phyloP scores from a whole-genome alignment of 352 stramenopile species.

The Phytophthora constricta region DNA sequence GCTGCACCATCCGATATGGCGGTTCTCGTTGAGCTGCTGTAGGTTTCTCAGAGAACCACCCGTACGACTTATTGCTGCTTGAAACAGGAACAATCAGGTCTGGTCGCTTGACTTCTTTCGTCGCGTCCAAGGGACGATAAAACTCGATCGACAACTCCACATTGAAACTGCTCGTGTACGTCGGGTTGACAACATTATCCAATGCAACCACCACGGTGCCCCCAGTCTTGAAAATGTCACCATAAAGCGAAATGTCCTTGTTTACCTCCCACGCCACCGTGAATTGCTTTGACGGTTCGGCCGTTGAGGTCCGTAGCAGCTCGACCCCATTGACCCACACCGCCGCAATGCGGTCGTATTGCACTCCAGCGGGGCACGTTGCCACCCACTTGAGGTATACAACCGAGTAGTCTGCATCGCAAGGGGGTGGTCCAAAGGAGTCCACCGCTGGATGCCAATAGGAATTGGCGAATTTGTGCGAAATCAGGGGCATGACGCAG shows the following conservation, averaged over 20 bases:
- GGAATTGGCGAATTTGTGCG: slow-evolving; percentile 63
- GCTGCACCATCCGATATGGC: slow-evolving; percentile 49
- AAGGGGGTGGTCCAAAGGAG: slow-evolving; percentile 48
- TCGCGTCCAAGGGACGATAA: slow-evolving; percentile 40
- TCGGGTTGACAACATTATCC: slow-evolving; percentile 68
- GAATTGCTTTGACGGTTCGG: slow-evolving; percentile 55
- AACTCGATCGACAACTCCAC: slow-evolving; percentile 66
- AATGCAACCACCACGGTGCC: slow-evolving; percentile 65
- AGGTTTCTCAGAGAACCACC: slow-evolving; percentile 73
- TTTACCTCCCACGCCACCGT: slow-evolving; percentile 63
- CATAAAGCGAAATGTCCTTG: slow-evolving; percentile 76
- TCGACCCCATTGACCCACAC: slow-evolving; percentile 80
- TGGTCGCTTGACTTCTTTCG: slow-evolving; percentile 29
- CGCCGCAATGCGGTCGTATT: slow-evolving; percentile 78
- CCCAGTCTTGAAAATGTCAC: slow-evolving; percentile 48
- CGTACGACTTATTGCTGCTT: slow-evolving; percentile 55
- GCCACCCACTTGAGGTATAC: slow-evolving; percentile 66
- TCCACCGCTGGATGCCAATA: slow-evolving; percentile 62
- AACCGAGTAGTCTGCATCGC: slow-evolving; percentile 51
- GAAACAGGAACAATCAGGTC: slow-evolving; percentile 55
- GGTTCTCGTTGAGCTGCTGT: slow-evolving; percentile 28
- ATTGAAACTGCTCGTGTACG: slow-evolving; percentile 73
- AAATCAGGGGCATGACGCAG: slow-evolving; percentile 54
- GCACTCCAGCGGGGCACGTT: slow-evolving; percentile 48
- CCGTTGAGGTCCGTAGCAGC: slow-evolving; percentile 75